Conservation (phyloP, 768 basidiomycete species). For the Agaricus bisporus region DNA sequence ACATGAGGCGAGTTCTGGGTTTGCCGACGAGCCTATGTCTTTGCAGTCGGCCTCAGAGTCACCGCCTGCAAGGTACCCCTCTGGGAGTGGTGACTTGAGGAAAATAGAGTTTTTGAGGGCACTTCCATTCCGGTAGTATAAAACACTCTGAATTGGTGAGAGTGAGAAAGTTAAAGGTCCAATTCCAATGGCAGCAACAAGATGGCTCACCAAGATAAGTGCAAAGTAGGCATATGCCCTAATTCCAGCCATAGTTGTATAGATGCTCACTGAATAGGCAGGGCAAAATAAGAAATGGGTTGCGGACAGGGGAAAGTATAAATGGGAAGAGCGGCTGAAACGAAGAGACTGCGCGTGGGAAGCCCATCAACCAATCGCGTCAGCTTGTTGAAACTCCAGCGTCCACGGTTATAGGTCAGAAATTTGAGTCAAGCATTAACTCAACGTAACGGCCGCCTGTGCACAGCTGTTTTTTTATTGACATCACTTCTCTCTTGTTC, state of each 20-base stretch:
- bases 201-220: neutral
- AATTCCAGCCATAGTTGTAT: neutral
- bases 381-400: too few relatives aligned
- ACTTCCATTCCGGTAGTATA: constrained; percentile 39
- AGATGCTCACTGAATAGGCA: neutral
- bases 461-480: too few relatives aligned
- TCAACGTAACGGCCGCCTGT: too few relatives aligned
- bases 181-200: neutral
- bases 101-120: constrained; percentile 36
- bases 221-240: constrained; percentile 3
- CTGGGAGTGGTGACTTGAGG: constrained; percentile 36
- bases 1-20: constrained; percentile 41
- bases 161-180: neutral
- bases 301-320: neutral
- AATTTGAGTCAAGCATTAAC: too few relatives aligned
- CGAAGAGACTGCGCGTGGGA: constrained; percentile 3
- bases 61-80: constrained; percentile 45
- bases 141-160: constrained; percentile 27
- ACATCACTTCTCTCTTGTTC: too few relatives aligned
- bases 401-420: too few relatives aligned
- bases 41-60: constrained; percentile 42
- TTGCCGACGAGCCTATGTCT: constrained; percentile 25
- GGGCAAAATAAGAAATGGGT: neutral
- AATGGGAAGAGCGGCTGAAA: neutral
- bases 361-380: neutral